Evolutionary conservation across 768 basidiomycete genomes (phyloP).

Genomic region (Rhizopogon vesiculosus): DNA sequence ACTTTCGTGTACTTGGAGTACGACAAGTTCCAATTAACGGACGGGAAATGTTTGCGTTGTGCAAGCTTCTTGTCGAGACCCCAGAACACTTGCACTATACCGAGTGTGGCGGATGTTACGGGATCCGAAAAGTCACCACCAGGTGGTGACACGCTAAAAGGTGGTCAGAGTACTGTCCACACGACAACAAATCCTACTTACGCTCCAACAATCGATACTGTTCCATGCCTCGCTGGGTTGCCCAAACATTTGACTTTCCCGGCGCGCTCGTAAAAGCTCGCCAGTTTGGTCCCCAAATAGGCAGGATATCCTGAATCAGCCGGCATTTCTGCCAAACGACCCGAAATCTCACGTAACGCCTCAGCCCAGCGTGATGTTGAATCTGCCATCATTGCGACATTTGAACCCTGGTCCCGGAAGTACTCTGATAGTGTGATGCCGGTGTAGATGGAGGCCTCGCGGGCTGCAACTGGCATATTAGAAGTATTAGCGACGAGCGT

Average conservation of each 20-base stretch:
- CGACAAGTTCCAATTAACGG: constrained; percentile 99
- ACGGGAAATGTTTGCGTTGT: constrained; percentile 98
- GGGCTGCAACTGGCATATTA: constrained; percentile 99
- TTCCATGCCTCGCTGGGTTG: constrained; percentile 81
- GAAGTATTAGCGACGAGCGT: constrained; percentile 99
- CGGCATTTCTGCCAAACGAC: constrained; percentile 99
- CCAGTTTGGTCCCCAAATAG: constrained; percentile 92
- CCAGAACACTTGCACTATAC: constrained; percentile 99
- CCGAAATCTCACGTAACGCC: constrained; percentile 97
- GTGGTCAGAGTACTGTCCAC: constrained; percentile 6
- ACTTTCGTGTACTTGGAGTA: constrained; percentile 98
- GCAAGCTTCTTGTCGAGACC: constrained; percentile 99
- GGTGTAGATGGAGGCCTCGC: constrained; percentile 99
- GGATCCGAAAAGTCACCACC: constrained; percentile 99
- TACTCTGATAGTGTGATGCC: constrained; percentile 99
- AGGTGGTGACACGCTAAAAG: constrained; percentile 85
- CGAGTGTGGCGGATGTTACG: constrained; percentile 93
- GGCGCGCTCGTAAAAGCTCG: constrained; percentile 97
- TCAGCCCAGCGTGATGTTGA: constrained; percentile 99
- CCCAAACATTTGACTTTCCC: constrained; percentile 94
- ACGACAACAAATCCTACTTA: constrained; percentile 40
- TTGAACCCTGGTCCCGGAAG: constrained; percentile 97
- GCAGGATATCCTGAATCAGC: constrained; percentile 99
- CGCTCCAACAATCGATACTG: constrained; percentile 99
- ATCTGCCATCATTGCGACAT: constrained; percentile 99